A percentile compares a stretch with the other conserved stretches of the same genome.
Evolutionary conservation across 2,329 filamentous ascomycete species (phyloP).

Genomic region (Talaromyces sp.): DNA sequence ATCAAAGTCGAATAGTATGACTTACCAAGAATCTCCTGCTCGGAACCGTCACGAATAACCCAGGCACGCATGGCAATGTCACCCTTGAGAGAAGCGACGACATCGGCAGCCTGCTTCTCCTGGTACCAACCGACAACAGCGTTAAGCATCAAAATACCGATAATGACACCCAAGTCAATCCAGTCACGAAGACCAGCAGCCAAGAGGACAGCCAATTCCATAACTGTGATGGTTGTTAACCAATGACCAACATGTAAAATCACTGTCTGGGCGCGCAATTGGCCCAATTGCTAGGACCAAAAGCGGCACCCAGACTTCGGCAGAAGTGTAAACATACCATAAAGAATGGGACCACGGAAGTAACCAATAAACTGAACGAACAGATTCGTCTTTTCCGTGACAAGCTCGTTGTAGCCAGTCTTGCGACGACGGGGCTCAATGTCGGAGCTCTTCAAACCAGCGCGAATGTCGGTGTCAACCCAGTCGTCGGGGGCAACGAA

Average conservation of each 20-base stretch:
- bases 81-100: conserved; percentile 68
- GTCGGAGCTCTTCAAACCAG: conserved; percentile 57
- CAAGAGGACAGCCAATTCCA: conserved; percentile 69
- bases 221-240: conserved; percentile 41
- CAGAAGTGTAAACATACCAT: conserved; percentile 53
- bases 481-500: conserved; percentile 58
- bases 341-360: conserved; percentile 70
- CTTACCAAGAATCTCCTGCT: conserved; percentile 60
- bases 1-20: not conserved
- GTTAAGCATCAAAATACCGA: conserved; percentile 69
- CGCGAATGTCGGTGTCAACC: conserved; percentile 63
- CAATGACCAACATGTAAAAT: not conserved
- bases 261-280: not conserved
- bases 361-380: conserved; percentile 68
- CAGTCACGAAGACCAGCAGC: conserved; percentile 68
- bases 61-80: conserved; percentile 70
- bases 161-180: conserved; percentile 71
- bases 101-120: conserved; percentile 72
- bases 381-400: conserved; percentile 68
- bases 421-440: conserved; percentile 62
- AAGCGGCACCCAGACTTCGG: not conserved
- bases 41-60: conserved; percentile 63
- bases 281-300: not conserved
- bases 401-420: conserved; percentile 66
- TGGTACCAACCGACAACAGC: conserved; percentile 73